Conservation (phyloP, 352 stramenopile genomes). For the Thalassiosira delicatula region DNA sequence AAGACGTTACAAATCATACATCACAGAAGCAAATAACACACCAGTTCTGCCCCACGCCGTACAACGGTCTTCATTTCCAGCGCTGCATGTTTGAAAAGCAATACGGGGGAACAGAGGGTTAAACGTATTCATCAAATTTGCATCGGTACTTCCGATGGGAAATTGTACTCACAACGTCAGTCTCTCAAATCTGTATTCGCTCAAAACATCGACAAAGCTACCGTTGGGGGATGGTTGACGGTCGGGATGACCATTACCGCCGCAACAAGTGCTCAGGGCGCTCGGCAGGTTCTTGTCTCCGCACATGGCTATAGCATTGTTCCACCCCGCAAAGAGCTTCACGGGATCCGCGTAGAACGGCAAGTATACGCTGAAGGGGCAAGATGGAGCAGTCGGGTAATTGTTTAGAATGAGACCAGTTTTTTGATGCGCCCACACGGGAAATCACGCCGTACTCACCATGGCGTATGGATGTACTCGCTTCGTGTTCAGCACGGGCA, state of each 20-base stretch:
- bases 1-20: not conserved
- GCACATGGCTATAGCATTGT: conserved; percentile 37
- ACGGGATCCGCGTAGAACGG: conserved; percentile 49
- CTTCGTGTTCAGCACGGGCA: too few species aligned
- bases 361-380: conserved; percentile 38
- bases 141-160: not conserved
- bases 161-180: conserved; percentile 23
- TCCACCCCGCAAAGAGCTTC: conserved; percentile 43
- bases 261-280: conserved; percentile 59
- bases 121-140: not conserved
- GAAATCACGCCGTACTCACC: not conserved
- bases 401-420: too few species aligned
- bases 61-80: conserved; percentile 20
- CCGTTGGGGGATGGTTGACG: not conserved
- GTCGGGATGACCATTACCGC: conserved; percentile 15
- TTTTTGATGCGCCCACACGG: too few species aligned
- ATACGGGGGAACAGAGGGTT: not conserved
- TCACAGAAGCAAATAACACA: not conserved
- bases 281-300: conserved; percentile 50
- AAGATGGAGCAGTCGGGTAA: not conserved
- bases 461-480: not conserved
- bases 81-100: not conserved
- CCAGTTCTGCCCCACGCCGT: conserved; percentile 20
- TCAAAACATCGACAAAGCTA: conserved; percentile 47
- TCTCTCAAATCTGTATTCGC: conserved; percentile 37